phyloP scores from a whole-genome alignment of 2,329 filamentous ascomycete genomes.

The Mycosphaerella sp. region DNA sequence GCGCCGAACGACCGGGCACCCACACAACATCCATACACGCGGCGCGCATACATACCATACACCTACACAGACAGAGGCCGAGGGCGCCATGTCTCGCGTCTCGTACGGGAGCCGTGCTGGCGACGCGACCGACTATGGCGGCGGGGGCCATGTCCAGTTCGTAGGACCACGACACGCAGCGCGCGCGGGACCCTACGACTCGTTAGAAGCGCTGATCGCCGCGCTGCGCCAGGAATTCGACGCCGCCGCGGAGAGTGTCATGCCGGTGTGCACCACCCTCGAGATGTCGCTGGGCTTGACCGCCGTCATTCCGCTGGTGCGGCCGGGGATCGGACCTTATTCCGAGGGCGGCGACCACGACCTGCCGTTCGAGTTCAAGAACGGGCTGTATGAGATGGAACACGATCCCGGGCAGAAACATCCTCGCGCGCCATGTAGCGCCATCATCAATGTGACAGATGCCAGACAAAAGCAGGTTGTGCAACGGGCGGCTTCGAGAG shows the following conservation, averaged over 20 bases:
- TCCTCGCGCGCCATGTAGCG: constrained; percentile 21
- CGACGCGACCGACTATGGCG: constrained; percentile 19
- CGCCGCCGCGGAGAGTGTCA: constrained; percentile 10
- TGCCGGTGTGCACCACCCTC: constrained; percentile 22
- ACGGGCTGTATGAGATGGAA: constrained; percentile 11
- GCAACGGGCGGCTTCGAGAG: constrained; percentile 44
- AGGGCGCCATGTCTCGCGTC: constrained; percentile 17
- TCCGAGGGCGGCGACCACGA: constrained; percentile 26
- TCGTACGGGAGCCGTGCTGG: constrained; percentile 27
- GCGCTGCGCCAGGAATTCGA: constrained; percentile 21
- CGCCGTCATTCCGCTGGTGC: constrained; percentile 23
- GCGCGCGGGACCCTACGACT: constrained; percentile 17
- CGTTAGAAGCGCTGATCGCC: constrained; percentile 20
- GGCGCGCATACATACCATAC: too few species aligned
- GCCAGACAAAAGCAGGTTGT: constrained; percentile 40
- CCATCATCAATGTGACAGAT: constrained; percentile 28
- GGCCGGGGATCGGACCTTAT: constrained; percentile 29
- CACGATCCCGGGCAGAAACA: constrained; percentile 11
- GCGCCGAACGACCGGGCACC: too few species aligned
- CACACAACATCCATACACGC: too few species aligned
- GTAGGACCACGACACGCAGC: constrained; percentile 7
- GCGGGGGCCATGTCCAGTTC: constrained; percentile 7
- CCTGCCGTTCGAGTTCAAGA: constrained; percentile 28
- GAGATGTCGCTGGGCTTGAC: constrained; percentile 22
- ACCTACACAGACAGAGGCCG: too few species aligned